Evolutionary conservation across 768 basidiomycete species (phyloP).

Genomic region (Boletus patriciae): DNA sequence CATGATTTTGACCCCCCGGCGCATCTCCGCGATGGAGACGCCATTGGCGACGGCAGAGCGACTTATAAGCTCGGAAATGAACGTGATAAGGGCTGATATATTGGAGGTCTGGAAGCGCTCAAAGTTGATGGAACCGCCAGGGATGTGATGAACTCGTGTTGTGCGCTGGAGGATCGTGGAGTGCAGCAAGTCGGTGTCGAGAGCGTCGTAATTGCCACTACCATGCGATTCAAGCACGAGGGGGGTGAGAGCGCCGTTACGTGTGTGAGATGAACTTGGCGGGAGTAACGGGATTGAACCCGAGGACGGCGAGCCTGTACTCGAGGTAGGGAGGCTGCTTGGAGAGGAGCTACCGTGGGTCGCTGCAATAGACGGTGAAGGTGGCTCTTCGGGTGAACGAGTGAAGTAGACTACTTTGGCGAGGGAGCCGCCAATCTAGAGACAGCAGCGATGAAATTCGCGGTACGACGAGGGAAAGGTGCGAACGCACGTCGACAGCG

Average conservation of each 20-base stretch:
- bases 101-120: slow-evolving; percentile 94
- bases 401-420: slow-evolving; percentile 99
- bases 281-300: slow-evolving; percentile 15
- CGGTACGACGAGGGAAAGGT: background rate
- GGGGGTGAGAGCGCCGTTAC: slow-evolving; percentile 80
- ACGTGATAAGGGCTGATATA: slow-evolving; percentile 79
- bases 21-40: slow-evolving; percentile 89
- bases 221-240: slow-evolving; percentile 61
- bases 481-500: slow-evolving; percentile 83
- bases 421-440: slow-evolving; percentile 91
- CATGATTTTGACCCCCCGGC: slow-evolving; percentile 91
- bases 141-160: slow-evolving; percentile 65
- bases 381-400: slow-evolving; percentile 83
- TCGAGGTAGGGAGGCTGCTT: slow-evolving; percentile 44
- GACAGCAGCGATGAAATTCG: background rate
- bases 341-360: slow-evolving; percentile 55
- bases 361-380: slow-evolving; percentile 67
- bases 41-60: slow-evolving; percentile 83
- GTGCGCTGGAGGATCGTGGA: slow-evolving; percentile 69
- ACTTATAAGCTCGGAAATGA: slow-evolving; percentile 83
- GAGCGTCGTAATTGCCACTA: slow-evolving; percentile 23
- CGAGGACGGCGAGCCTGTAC: slow-evolving; percentile 26
- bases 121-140: slow-evolving; percentile 96
- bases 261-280: slow-evolving; percentile 36
- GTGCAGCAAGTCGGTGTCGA: slow-evolving; percentile 49